phyloP scores from a whole-genome alignment of 1,284 basidiomycete species.

The Trametes hirsuta region DNA sequence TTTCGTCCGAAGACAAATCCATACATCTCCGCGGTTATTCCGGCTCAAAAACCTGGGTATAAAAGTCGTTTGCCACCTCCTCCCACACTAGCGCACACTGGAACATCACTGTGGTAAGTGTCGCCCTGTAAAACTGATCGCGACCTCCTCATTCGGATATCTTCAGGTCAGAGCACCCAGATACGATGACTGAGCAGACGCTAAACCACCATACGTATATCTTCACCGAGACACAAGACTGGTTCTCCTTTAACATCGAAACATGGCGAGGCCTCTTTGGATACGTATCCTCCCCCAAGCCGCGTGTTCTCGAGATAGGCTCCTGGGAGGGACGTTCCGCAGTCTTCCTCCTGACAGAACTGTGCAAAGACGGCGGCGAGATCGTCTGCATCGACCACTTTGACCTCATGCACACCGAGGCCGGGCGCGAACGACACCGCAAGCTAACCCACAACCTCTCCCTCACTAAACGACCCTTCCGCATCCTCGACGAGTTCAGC shows the following conservation, averaged over 20 bases:
- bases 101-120: no score
- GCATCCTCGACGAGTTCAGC: slow-evolving; percentile 56
- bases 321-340: slow-evolving; percentile 67
- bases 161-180: no score
- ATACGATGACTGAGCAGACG: background rate
- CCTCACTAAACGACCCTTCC: slow-evolving; percentile 45
- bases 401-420: slow-evolving; percentile 53
- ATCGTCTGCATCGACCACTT: slow-evolving; percentile 63
- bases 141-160: no score
- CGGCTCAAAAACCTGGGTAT: no score
- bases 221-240: slow-evolving; percentile 60
- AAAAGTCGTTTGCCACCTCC: no score
- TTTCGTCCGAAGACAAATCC: no score
- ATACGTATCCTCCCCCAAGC: slow-evolving; percentile 38
- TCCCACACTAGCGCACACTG: no score
- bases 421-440: slow-evolving; percentile 48
- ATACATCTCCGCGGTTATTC: no score
- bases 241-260: slow-evolving; percentile 52
- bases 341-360: slow-evolving; percentile 51
- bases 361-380: slow-evolving; percentile 48
- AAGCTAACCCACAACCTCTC: slow-evolving; percentile 52
- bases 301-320: slow-evolving; percentile 60
- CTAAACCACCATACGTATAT: slow-evolving; percentile 16
- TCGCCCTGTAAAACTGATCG: no score
- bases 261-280: slow-evolving; percentile 47